phyloP scores from a whole-genome alignment of 1,139 yeast genomes.

The Taphrina populina region DNA sequence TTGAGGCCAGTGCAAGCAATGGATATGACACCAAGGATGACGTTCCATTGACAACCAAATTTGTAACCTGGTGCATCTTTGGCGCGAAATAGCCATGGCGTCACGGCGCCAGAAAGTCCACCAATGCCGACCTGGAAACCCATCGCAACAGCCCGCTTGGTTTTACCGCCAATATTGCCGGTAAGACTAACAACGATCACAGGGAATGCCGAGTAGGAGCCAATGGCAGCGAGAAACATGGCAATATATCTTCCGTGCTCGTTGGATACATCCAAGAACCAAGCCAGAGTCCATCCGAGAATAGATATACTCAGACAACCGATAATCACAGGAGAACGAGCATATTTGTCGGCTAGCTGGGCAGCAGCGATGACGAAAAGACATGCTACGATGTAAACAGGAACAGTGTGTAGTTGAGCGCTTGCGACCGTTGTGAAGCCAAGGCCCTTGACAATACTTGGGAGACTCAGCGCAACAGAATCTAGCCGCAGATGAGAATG shows the following conservation, averaged over 20 bases:
- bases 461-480: no score
- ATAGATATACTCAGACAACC: no score
- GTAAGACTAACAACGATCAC: conserved; percentile 48
- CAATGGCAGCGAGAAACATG: conserved; percentile 46
- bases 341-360: conserved; percentile 43
- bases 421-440: conserved; percentile 54
- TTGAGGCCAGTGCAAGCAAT: not conserved
- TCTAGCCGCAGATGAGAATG: no score
- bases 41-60: conserved; percentile 49
- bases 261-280: conserved; percentile 45
- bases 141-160: conserved; percentile 51
- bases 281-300: no score
- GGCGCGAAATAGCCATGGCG: conserved; percentile 42
- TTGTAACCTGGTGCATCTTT: conserved; percentile 57
- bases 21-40: not conserved
- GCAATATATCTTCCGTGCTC: conserved; percentile 48
- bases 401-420: conserved; percentile 56
- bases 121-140: conserved; percentile 33
- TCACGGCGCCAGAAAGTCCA: conserved; percentile 10
- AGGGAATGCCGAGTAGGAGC: conserved; percentile 47
- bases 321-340: conserved; percentile 46
- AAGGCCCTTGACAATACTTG: conserved; percentile 50
- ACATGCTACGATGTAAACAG: conserved; percentile 55
- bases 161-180: conserved; percentile 50
- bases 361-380: conserved; percentile 44